phyloP scores from a whole-genome alignment of 306 rosid species.

The Cucumis cinereus region DNA sequence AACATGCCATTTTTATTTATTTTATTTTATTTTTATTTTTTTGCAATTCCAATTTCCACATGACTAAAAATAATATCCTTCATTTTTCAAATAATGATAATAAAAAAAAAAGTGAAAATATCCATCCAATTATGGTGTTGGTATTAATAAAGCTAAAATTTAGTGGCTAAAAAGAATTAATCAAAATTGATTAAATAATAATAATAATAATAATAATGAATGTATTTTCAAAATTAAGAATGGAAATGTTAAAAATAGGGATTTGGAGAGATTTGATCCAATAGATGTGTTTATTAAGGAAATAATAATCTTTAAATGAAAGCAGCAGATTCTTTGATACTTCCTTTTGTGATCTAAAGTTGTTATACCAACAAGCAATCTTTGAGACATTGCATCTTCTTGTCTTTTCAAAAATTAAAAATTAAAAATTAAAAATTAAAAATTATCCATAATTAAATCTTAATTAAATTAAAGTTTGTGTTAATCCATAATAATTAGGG shows the following conservation, averaged over 20 bases:
- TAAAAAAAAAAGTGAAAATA: too few relatives aligned
- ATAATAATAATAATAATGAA: too few relatives aligned
- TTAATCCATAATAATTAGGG: too few relatives aligned
- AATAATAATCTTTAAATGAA: neutral
- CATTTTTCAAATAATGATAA: neutral
- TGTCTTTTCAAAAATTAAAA: neutral
- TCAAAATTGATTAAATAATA: too few relatives aligned
- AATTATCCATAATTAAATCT: neutral
- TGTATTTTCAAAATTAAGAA: too few relatives aligned
- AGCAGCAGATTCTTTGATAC: neutral
- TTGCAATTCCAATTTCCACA: too few relatives aligned
- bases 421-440: neutral
- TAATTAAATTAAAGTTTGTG: neutral
- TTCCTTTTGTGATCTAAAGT: neutral
- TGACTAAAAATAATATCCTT: neutral
- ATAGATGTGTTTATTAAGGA: neutral
- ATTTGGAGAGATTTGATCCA: neutral
- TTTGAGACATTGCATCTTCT: neutral
- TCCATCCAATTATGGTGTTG: too few relatives aligned
- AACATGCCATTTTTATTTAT: neutral
- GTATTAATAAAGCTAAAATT: too few relatives aligned
- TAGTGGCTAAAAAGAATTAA: too few relatives aligned
- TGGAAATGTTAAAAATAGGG: too few relatives aligned
- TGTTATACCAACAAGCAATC: neutral
- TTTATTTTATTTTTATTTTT: too few relatives aligned